Evolutionary conservation across 2,329 filamentous ascomycete genomes (phyloP).

Genomic region (Colletotrichum tofieldiae): DNA sequence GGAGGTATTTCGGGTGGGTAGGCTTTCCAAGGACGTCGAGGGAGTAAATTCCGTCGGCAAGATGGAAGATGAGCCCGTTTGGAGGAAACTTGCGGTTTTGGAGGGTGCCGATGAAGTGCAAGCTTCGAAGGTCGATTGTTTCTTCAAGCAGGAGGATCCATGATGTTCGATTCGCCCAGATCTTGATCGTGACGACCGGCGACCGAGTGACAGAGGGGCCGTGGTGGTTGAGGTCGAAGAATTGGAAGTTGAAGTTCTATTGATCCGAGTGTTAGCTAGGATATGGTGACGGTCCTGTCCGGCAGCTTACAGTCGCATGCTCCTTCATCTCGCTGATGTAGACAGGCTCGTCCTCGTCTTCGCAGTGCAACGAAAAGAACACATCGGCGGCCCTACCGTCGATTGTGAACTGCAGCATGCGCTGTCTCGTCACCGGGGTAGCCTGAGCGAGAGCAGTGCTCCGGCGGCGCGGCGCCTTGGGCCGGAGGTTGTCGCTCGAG

Average conservation of each 20-base stretch:
- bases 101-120: slow-evolving; percentile 86
- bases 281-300: no score
- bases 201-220: slow-evolving; percentile 76
- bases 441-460: slow-evolving; percentile 66
- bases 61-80: slow-evolving; percentile 89
- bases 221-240: slow-evolving; percentile 81
- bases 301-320: slow-evolving; percentile 74
- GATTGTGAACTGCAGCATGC: slow-evolving; percentile 81
- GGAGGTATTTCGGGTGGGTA: slow-evolving; percentile 68
- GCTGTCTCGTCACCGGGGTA: slow-evolving; percentile 73
- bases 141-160: slow-evolving; percentile 80
- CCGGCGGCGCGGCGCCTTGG: slow-evolving; percentile 60
- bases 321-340: slow-evolving; percentile 90
- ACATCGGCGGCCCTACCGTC: slow-evolving; percentile 84
- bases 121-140: slow-evolving; percentile 76
- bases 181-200: slow-evolving; percentile 75
- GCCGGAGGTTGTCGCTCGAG: slow-evolving; percentile 68
- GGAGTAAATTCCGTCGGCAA: slow-evolving; percentile 89
- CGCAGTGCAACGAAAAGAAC: slow-evolving; percentile 88
- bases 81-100: slow-evolving; percentile 80
- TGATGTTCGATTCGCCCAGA: slow-evolving; percentile 80
- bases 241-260: slow-evolving; percentile 88
- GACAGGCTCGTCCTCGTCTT: slow-evolving; percentile 78
- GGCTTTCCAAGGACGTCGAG: slow-evolving; percentile 74
- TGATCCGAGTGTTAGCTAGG: slow-evolving; percentile 3